Percentiles rank a stretch among this genome's conserved stretches.
These are phyloP conservation scores for Yamadazyma atmosphaerica DNA, from an alignment of 1,139 yeast genomes.

Conservation along the genomic window DNA sequence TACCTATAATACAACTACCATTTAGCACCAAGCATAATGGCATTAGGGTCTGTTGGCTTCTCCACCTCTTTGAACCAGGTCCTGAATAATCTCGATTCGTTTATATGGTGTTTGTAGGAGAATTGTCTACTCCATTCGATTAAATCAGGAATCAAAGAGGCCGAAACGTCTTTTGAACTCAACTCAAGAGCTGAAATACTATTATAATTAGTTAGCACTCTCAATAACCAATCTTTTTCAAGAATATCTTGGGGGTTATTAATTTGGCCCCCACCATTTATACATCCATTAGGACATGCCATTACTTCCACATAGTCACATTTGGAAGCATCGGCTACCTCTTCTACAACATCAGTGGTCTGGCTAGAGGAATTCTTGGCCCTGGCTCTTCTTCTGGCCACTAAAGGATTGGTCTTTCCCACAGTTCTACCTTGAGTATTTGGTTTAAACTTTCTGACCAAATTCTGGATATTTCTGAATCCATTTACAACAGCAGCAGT, in stretches of 20 bases:
- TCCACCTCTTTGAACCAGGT: slow-evolving; percentile 54
- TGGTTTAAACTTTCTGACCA: slow-evolving; percentile 78
- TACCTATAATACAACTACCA: slow-evolving; percentile 28
- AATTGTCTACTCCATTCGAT: slow-evolving; percentile 37
- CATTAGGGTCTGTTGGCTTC: slow-evolving; percentile 49
- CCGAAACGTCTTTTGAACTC: slow-evolving; percentile 4
- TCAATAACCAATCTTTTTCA: slow-evolving; percentile 45
- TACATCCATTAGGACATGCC: slow-evolving; percentile 99
- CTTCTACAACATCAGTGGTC: slow-evolving; percentile 27
- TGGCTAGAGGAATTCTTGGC: slow-evolving; percentile 15
- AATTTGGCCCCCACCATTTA: slow-evolving; percentile 95
- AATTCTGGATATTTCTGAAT: slow-evolving; percentile 88
- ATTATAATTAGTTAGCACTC: slow-evolving; percentile 31
- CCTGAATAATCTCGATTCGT: slow-evolving; percentile 38
- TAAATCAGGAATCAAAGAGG: slow-evolving; percentile 15
- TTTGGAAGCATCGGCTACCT: slow-evolving; percentile 57
- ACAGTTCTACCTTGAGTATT: slow-evolving; percentile 12
- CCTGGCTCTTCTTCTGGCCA: slow-evolving; percentile 43
- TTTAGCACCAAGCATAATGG: slow-evolving; percentile 44
- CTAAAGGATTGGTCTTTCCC: slow-evolving; percentile 30
- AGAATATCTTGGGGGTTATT: slow-evolving; percentile 40
- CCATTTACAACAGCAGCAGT: slow-evolving; percentile 84
- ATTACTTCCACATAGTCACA: slow-evolving; percentile 90
- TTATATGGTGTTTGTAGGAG: slow-evolving; percentile 27
- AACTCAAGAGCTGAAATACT: slow-evolving; percentile 21